Evolutionary conservation across 495 filamentous ascomycete species (phyloP), one percentile per base, ranked within the genome.

Genomic region (Wilcoxina mikolae): DNA sequence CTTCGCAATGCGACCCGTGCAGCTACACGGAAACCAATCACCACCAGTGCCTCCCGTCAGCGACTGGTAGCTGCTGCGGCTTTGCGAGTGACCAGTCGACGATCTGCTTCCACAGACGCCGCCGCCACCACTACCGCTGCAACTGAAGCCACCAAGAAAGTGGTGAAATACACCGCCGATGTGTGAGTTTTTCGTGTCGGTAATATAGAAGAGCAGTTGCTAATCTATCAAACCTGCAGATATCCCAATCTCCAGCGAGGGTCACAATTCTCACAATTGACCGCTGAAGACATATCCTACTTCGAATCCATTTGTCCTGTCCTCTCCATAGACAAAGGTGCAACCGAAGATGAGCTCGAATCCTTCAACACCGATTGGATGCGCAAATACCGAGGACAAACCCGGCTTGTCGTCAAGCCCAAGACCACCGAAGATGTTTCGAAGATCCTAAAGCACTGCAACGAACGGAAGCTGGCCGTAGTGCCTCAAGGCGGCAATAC

Each of bases 401-500:
- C 84, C 50, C 77, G 79, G 53, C 72, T 98, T 7, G 87, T 95
- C 7, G 71, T 98, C 44, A 94, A 90, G 70, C 91, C 91, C 7
- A 72, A 73, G 29, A 78, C 76, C 10, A 87, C 86, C 2, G 78
- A 86, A 56, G 83, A 98, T 69, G 81, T 95, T 64, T 88, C 84
- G 75, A 73, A 84, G 69, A 80, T 95, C 38, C 67, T 98, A 59
- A 80, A 81, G 67, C 93, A 95, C 76, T 96, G 91, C 72, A 95
- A 95, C 69, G 79, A 89, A 54, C 80, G 87, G 57, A 78, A 76
- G 68, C 75, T 98, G 58, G 91, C 91, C 29, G 89, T 96, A 3
- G 90, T 95, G n/a, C 91, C 91, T 0, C 91, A 98, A 71, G 91
- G 91, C 56, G 91, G 91, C 43, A 98, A 98, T 67, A 88, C 93